phyloP scores from a whole-genome alignment of 345 rosid species.

The Moricandia arvensis region DNA sequence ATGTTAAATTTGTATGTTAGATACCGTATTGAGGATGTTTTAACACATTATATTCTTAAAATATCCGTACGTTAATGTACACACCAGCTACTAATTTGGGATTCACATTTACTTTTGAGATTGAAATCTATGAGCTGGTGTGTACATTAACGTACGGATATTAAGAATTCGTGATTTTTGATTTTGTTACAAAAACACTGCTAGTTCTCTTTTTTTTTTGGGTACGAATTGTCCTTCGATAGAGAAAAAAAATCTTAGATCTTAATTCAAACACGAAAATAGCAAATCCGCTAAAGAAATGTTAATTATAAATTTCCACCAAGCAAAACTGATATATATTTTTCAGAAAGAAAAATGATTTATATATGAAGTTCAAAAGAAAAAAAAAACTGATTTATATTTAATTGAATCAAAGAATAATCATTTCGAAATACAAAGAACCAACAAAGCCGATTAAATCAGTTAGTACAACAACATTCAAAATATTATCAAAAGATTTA shows the following conservation, averaged over 20 bases:
- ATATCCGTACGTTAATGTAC: no score
- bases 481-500: constrained; percentile 25
- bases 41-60: no score
- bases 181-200: not conserved
- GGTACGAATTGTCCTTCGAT: not conserved
- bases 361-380: not conserved
- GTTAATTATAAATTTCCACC: not conserved
- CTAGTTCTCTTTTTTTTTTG: not conserved
- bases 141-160: not conserved
- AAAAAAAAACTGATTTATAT: constrained; percentile 13
- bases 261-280: not conserved
- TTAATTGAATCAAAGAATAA: constrained; percentile 25
- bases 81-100: no score
- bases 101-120: no score
- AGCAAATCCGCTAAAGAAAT: not conserved
- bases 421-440: constrained; percentile 17
- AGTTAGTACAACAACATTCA: constrained; percentile 27
- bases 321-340: constrained; percentile 33
- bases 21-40: no score
- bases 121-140: no score
- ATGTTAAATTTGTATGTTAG: no score
- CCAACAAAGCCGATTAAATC: constrained; percentile 20
- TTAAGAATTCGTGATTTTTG: no score
- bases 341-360: no score
- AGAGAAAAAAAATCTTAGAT: not conserved